Evolutionary conservation across 2,329 filamentous ascomycete species (phyloP), one percentile per base, ranked within the genome.

Genomic region (Clonostachys solani): DNA sequence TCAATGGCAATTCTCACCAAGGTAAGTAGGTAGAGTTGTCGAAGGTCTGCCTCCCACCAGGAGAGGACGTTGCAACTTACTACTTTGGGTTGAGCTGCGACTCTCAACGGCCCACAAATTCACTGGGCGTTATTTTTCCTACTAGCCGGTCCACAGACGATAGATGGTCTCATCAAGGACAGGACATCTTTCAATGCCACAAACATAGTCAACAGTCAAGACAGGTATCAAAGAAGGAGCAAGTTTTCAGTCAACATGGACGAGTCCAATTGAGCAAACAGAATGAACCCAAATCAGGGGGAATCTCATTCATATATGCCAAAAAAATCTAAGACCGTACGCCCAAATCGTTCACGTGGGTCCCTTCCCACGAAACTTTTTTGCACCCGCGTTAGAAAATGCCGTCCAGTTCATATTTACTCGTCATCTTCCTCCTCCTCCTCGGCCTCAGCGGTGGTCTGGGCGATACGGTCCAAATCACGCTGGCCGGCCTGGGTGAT

Each of bases 401-500:
- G 13, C 17, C 40, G 18, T 42, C 3, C 12, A 29, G 23, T 29
- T 29, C 23, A 29, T 49, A 61, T 76, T 76, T 84, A 84, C 74
- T 86, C 82, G 57, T 84, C 81, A 64, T 82, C 79, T 50, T 81
- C 78, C 47, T 76, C 75, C 61, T 84, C 83, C 67, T 87, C 83
- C 52, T 87, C 84, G 53, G 80, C 83, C 77, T 87, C 84, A 61
- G 83, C 79, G 49, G 83, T 88, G 67, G 87, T 91, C 79, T 88
- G 86, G 67, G 88, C 88, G 64, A 92, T 92, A 78, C 83, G 92
- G 82, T 97, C 94, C 83, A 99, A 83, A 87, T 99, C 94, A 82
- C 94, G 89, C 85, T 96, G 92, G 70, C 94, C 94, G 67, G 85
- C 84, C 83, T 97, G 91, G 66, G 94, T 97, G 78, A 99, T 97